Evolutionary conservation across 495 filamentous ascomycete species (phyloP), one percentile per base, ranked within the genome.

Genomic region (Penicillium malachiteum): DNA sequence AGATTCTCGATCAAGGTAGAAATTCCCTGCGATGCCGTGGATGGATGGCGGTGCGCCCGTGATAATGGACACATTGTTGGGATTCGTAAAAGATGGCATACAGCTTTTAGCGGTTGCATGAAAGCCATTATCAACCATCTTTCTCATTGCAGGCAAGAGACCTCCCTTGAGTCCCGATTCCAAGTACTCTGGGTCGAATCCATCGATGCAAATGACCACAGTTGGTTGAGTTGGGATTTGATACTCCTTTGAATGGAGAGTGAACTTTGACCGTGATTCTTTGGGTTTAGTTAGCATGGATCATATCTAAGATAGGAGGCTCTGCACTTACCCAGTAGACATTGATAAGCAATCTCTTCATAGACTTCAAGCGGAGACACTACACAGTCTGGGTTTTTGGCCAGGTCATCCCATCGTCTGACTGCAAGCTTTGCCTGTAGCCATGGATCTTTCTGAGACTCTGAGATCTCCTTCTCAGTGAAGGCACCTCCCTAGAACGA

Each of bases 11-110:
- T 71, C 71, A 9, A 75, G 62, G 54, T 64, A 75, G 54, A 65
- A 73, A 57, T 75, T 75, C 1, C 70, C 70, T 14, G 62, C 56
- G 31, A 75, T 70, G 21, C 71, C 71, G 39, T 75, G 69, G 14
- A 62, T 51, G 0, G 56, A 53, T 1, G 67, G 62, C 0, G 71
- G 69, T 18, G 50, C 65, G 34, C 70, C 68, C 3, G 68, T 71
- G 48, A 73, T 73, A 34, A 71, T 73, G 32, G 62, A 70, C 10
- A 70, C 62, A 37, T 73, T 71, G 56, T 71, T 70, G 1, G 68
- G 62, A 40, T 72, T 73, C 7, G 70, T 75, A 42, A 73, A 63
- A 0, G 70, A 68, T 4, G 71, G 70, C 70, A 75, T 73, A 34
- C 67, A 65, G 48, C 63, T 62, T 38, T 66, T 61, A 0, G 70